Conservation (phyloP, 768 basidiomycete species). For the Russula lepida region DNA sequence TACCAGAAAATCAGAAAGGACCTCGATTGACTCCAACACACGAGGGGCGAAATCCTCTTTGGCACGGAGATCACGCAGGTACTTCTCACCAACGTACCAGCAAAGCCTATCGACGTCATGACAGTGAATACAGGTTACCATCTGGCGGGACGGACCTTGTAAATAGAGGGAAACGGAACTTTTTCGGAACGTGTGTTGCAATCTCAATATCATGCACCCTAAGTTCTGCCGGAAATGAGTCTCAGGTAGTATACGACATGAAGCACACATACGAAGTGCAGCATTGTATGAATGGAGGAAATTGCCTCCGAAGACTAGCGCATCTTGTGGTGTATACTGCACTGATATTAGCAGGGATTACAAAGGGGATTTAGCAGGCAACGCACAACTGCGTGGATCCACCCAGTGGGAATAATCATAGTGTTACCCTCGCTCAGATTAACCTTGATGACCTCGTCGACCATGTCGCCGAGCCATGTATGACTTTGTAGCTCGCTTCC, state of each 20-base stretch:
- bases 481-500: conserved; percentile 83
- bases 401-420: conserved; percentile 93
- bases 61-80: conserved; percentile 60
- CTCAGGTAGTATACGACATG: not conserved
- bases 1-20: conserved; percentile 72
- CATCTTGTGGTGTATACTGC: conserved; percentile 85
- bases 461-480: conserved; percentile 89
- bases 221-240: conserved; percentile 48
- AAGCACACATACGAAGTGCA: conserved; percentile 55
- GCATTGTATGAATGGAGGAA: conserved; percentile 93
- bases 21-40: conserved; percentile 60
- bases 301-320: conserved; percentile 95
- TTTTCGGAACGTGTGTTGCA: conserved; percentile 81
- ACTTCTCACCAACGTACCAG: conserved; percentile 86
- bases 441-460: conserved; percentile 84
- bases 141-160: conserved; percentile 20
- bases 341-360: not conserved
- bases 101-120: conserved; percentile 47
- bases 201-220: conserved; percentile 88
- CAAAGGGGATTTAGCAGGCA: not conserved
- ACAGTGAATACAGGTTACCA: not conserved
- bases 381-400: conserved; percentile 95
- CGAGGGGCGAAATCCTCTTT: conserved; percentile 46
- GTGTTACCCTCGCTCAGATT: conserved; percentile 71
- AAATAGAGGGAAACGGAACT: conserved; percentile 27